Evolutionary conservation across 352 stramenopile genomes (phyloP).

Genomic region (Phytophthora pseudosyringae): DNA sequence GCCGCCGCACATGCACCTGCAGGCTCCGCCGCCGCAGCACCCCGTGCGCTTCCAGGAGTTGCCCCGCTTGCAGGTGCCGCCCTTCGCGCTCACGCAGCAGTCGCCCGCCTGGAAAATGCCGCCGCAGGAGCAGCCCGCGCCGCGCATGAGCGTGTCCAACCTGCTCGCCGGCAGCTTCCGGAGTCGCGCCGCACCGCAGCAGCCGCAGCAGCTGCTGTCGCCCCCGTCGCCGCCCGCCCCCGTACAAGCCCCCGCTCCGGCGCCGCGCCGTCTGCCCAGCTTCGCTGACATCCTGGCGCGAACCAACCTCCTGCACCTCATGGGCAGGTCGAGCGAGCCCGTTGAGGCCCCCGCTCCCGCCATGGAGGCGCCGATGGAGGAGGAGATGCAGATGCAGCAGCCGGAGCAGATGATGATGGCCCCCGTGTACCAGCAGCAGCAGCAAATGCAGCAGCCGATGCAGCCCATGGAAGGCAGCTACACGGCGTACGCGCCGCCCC

Average conservation of each 20-base stretch:
- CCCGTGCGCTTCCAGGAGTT: constrained; percentile 64
- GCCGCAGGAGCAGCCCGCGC: constrained; percentile 37
- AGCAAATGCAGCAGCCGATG: constrained; percentile 14
- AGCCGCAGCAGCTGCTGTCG: constrained; percentile 19
- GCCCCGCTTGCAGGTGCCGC: constrained; percentile 67
- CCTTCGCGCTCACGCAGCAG: constrained; percentile 62
- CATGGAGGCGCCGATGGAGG: constrained; percentile 34
- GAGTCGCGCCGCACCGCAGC: constrained; percentile 25
- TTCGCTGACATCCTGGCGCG: constrained; percentile 71
- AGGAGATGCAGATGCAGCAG: constrained; percentile 24
- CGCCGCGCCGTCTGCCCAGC: constrained; percentile 57
- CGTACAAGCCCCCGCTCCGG: constrained; percentile 21
- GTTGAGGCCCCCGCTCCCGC: constrained; percentile 22
- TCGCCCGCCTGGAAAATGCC: constrained; percentile 60
- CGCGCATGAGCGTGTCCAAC: constrained; percentile 61
- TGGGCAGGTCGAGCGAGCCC: constrained; percentile 47
- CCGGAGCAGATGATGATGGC: constrained; percentile 20
- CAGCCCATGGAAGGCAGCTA: constrained; percentile 39
- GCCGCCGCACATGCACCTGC: constrained; percentile 21
- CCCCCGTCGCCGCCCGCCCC: constrained; percentile 32
- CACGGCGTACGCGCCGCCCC: constrained; percentile 31
- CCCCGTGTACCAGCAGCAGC: constrained; percentile 20
- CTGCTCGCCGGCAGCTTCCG: constrained; percentile 53
- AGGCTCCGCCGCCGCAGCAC: constrained; percentile 16
- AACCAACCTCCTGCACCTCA: constrained; percentile 70